Base-by-base conservation (phyloP, 352 stramenopile genomes). In the Globisporangium mamillatum region DNA sequence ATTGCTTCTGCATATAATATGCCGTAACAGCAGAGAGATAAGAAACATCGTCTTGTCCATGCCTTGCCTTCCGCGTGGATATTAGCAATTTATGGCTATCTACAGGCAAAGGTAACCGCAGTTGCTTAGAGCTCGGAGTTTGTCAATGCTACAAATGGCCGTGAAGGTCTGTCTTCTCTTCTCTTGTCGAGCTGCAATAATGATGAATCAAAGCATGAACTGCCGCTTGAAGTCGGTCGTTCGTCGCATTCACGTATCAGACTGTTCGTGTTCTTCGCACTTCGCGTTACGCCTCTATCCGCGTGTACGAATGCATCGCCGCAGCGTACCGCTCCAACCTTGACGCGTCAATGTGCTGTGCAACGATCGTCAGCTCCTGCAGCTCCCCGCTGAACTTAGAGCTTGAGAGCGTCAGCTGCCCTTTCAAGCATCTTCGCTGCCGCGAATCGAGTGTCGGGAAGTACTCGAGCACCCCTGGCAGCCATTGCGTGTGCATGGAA, bases 251-350 rank as follows among this genome's bases (percentile, higher is more conserved):
- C 14, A n/a, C 41, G 14, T 48, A 16, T 5, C 36, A 14, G 14
- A 44, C 12, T 16, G 14, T 3, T 16, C 36, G 10, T 12, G 36
- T 44, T 44, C 36, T n/a, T 7, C 4, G 0, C 41, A 48, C 41
- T 48, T n/a, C 0, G 22, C 16, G 10, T 27, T 34, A 57, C 38
- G 24, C 29, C 41, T 64, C 64, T 2, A 65, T 70, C 34, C 78
- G 68, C 1, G 78, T 72, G 70, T 86, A 83, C 14, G 82, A 88
- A 32, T 80, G 54, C 38, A 91, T 75, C 16, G 66, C 54, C 9
- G 82, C 82, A 29, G 79, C 82, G 32, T 91, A 89, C 46, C 70
- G 75, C 57, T 78, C 67, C 20, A 89, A 60, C 18, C 76, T 75
- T 9, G 54, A 57, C 6, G 50, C 1, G 16, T 75, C 57, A 24